Conservation (phyloP, 345 rosid genomes). For the Sisymbrium irio region DNA sequence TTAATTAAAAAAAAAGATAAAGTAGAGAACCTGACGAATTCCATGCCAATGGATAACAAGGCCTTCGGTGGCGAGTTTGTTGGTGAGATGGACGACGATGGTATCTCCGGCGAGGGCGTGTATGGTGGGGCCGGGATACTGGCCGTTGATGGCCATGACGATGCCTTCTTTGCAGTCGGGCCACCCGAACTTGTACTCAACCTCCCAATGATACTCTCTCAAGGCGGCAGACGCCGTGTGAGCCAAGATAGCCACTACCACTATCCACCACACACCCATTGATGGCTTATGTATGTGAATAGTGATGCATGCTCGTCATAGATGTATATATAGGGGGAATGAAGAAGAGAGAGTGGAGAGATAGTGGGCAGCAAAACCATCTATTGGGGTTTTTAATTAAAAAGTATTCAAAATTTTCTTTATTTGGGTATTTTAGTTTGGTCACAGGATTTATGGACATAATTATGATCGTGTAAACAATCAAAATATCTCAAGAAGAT, state of each 20-base stretch:
- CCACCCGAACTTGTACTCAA: slow-evolving; percentile 55
- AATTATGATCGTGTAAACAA: slow-evolving; percentile 23
- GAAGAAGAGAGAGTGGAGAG: background rate
- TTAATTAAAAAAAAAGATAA: background rate
- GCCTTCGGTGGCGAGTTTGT: slow-evolving; percentile 72
- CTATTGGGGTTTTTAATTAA: slow-evolving; percentile 1
- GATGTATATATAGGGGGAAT: background rate
- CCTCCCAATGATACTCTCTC: slow-evolving; percentile 63
- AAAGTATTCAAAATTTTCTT: background rate
- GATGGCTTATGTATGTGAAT: slow-evolving; percentile 5
- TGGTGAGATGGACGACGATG: slow-evolving; percentile 60
- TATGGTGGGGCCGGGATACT: slow-evolving; percentile 88
- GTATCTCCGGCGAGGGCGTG: slow-evolving; percentile 61
- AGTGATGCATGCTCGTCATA: background rate
- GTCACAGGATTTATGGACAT: slow-evolving; percentile 15
- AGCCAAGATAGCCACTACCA: slow-evolving; percentile 22
- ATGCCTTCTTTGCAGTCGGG: slow-evolving; percentile 65
- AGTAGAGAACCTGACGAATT: slow-evolving; percentile 56
- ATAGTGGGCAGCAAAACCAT: slow-evolving; percentile 2
- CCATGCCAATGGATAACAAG: slow-evolving; percentile 98
- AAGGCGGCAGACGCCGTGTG: slow-evolving; percentile 26
- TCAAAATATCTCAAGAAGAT: slow-evolving; percentile 24
- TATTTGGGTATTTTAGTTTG: background rate
- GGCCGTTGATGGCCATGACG: slow-evolving; percentile 73
- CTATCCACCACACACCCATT: slow-evolving; percentile 27